Evolutionary conservation across 805 yeast species (phyloP).

Genomic region (Brettanomyces sp.): DNA sequence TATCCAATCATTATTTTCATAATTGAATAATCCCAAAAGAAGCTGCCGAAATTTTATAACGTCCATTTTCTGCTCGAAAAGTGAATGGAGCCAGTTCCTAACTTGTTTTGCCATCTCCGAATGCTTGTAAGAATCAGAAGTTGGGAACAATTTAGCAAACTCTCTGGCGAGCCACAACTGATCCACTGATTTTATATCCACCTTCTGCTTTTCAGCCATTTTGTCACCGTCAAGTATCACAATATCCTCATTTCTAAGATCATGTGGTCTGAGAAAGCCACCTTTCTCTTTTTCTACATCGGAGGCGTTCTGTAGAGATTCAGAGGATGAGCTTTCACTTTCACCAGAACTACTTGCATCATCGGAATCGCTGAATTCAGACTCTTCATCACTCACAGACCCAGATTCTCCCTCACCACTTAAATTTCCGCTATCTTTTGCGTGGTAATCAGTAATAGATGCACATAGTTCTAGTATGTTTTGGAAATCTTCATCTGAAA

Average conservation of each 20-base stretch:
- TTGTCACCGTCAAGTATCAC: not conserved
- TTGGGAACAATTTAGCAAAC: slow-evolving; percentile 26
- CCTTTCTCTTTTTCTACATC: slow-evolving; percentile 3
- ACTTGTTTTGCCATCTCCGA: slow-evolving; percentile 31
- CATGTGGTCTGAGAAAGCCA: slow-evolving; percentile 8
- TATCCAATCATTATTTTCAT: slow-evolving; percentile 41
- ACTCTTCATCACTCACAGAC: slow-evolving; percentile 30
- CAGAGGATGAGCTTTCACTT: slow-evolving; percentile 20
- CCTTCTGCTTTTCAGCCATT: not conserved
- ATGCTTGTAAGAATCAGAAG: slow-evolving; percentile 29
- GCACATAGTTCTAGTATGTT: slow-evolving; percentile 35
- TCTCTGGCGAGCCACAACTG: slow-evolving; percentile 46
- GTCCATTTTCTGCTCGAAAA: slow-evolving; percentile 18
- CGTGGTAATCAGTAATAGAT: slow-evolving; percentile 41
- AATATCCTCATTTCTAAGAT: slow-evolving; percentile 6
- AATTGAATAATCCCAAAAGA: slow-evolving; percentile 44
- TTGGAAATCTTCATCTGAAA: slow-evolving; percentile 37
- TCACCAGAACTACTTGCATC: slow-evolving; percentile 22
- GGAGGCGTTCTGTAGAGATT: slow-evolving; percentile 19
- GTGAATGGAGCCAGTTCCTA: slow-evolving; percentile 29
- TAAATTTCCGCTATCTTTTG: slow-evolving; percentile 10
- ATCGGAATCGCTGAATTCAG: slow-evolving; percentile 26
- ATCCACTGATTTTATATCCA: slow-evolving; percentile 14
- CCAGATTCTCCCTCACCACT: slow-evolving; percentile 28
- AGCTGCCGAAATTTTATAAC: slow-evolving; percentile 41